These are phyloP conservation scores for Sicyos baderoa DNA, from an alignment of 306 rosid genomes.

Conservation along the genomic window DNA sequence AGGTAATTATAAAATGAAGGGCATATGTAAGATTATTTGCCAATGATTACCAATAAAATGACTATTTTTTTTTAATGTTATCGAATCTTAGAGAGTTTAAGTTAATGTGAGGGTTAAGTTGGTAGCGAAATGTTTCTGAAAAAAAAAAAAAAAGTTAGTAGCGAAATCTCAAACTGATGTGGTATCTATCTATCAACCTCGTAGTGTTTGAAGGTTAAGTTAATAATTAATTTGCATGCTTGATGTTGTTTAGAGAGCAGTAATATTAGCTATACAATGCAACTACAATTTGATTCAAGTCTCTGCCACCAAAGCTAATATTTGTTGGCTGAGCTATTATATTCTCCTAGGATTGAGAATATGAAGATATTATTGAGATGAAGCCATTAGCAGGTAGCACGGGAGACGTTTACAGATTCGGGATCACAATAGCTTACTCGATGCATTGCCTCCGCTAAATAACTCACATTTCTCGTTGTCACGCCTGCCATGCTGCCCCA, in stretches of 20 bases:
- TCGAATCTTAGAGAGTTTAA: no score
- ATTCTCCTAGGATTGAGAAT: background rate
- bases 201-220: no score
- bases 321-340: background rate
- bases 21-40: no score
- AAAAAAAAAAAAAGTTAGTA: no score
- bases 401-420: background rate
- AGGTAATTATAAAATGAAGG: no score
- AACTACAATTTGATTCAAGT: background rate
- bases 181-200: no score
- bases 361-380: background rate
- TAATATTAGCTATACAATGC: background rate
- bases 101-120: no score
- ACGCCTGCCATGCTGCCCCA: conserved; percentile 36
- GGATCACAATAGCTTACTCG: conserved; percentile 21
- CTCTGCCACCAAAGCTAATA: background rate
- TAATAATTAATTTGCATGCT: no score
- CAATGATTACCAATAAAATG: no score
- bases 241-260: background rate
- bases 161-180: no score
- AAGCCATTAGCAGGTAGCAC: background rate
- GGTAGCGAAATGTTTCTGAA: no score
- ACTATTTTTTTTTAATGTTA: no score
- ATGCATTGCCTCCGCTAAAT: conserved; percentile 37
- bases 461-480: conserved; percentile 35